Conservation (phyloP, 148 eudicot genomes). For the Pouteria glomerata region DNA sequence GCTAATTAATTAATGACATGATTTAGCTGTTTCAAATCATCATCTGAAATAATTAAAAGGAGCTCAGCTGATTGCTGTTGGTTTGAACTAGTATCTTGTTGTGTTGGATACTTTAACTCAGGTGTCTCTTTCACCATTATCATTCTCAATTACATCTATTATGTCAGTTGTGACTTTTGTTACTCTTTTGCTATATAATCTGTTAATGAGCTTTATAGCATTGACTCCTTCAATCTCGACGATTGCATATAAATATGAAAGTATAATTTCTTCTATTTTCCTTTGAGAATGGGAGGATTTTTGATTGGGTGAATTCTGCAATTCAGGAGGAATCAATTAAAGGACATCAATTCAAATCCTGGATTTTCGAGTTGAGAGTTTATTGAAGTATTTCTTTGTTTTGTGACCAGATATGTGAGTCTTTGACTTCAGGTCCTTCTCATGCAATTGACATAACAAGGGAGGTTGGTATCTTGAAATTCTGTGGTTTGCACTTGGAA, state of each 20-base stretch:
- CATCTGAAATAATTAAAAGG: not conserved
- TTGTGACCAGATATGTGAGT: constrained; percentile 69
- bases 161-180: not conserved
- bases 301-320: too few relatives aligned
- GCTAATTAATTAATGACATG: not conserved
- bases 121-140: too few relatives aligned
- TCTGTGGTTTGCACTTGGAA: not conserved
- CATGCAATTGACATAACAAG: constrained; percentile 93
- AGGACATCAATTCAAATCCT: too few relatives aligned
- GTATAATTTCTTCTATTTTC: too few relatives aligned
- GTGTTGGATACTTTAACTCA: too few relatives aligned
- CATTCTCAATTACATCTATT: not conserved
- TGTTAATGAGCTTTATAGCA: too few relatives aligned
- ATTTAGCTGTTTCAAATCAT: not conserved
- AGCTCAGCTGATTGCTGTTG: not conserved
- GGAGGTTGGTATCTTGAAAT: constrained; percentile 48
- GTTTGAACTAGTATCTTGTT: not conserved
- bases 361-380: too few relatives aligned
- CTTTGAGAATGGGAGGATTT: too few relatives aligned
- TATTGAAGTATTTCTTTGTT: constrained; percentile 14
- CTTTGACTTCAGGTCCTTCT: constrained; percentile 80
- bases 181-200: not conserved
- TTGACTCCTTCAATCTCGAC: too few relatives aligned
- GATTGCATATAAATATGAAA: too few relatives aligned
- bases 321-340: too few relatives aligned